Base-by-base conservation (phyloP, 2,329 filamentous ascomycete genomes). In the Cercospora zeae-maydis region DNA sequence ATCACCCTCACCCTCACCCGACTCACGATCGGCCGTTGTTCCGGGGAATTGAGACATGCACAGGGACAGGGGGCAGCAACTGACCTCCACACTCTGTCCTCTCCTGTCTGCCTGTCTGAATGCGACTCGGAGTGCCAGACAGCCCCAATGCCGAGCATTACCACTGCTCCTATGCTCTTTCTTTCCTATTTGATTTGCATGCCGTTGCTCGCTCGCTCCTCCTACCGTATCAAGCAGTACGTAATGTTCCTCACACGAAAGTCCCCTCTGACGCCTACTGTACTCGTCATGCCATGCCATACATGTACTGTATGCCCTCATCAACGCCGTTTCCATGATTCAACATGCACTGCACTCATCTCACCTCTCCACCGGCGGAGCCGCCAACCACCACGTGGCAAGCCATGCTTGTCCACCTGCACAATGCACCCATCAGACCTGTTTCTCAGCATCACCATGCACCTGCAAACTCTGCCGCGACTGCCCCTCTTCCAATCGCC, bases 391-490 rank as follows among this genome's bases (percentile, higher is more conserved):
- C 49, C 49, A 53, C 49, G 49, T 53, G 49, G 49, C 21, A 8
- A 16, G n/a, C 31, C 49, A 16, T 53, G n/a, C 27, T 27, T 33
- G 27, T 16, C 10, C 4, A 11, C 10, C n/a, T n/a, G n/a, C n/a
- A n/a, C n/a, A n/a, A n/a, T n/a, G n/a, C 52, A 21, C 34, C 36
- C 7, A 54, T 69, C 60, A 70, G 1, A 65, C 63, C 60, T 68
- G 63, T 58, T 67, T 69, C 53, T 71, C 69, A 34, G 55, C 55
- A 63, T 61, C 62, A 10, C 31, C 58, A 61, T 57, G 42, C 19
- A 63, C 14, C 45, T 39, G 53, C 53, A 27, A 34, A 34, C 49
- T 34, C 49, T 33, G 52, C 57, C 49, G 55, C 31, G 49, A 54
- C 49, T 60, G 27, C 37, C 55, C n/a, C 47, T 66, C 62, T 52